Evolutionary conservation across 2,329 filamentous ascomycete genomes (phyloP), one percentile per base, ranked within the genome.

Genomic region (Trichoderma sp.): DNA sequence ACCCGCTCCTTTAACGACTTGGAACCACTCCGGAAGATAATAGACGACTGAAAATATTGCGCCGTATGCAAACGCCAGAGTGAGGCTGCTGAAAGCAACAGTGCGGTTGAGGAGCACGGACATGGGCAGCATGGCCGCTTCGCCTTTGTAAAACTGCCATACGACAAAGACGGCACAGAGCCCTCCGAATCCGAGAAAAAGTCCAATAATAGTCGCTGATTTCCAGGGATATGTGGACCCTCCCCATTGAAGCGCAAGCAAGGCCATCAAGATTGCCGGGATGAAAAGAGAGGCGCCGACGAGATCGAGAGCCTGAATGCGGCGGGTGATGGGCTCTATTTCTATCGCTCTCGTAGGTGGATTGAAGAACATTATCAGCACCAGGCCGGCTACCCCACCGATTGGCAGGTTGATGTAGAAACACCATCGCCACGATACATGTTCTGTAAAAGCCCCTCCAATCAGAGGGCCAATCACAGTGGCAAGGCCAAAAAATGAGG

Each of bases 241-340:
- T n/a, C 85, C 87, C 83, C 84, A 88, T 72, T 88, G 83, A 30
- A 89, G 78, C 7, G 85, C 86, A 4, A 89, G 80, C 7, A 88
- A 77, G 13, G 87, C 78, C 72, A 82, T 84, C 70, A 87, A 75
- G 56, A 87, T 80, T 39, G 82, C 81, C 1, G 85, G 83, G 30
- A 86, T 79, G 72, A 87, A 81, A 67, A 86, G 76, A n/a, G 75
- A 74, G 2, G 82, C 81, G 21, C 86, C 85, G 14, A 80, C 46
- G 11, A 77, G 39, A 80, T 5, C 21, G 11, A 49, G 46, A 21
- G 18, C n/a, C n/a, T 16, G 3, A 3, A 49, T 24, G n/a, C 46
- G 46, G 18, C 11, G n/a, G 18, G 11, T 4, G 46, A 49, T 11
- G 4, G 46, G 46, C 10, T 24, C n/a, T 24, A 8, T 21, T 49